phyloP scores from a whole-genome alignment of 345 rosid species.

The Sonneratia alba region DNA sequence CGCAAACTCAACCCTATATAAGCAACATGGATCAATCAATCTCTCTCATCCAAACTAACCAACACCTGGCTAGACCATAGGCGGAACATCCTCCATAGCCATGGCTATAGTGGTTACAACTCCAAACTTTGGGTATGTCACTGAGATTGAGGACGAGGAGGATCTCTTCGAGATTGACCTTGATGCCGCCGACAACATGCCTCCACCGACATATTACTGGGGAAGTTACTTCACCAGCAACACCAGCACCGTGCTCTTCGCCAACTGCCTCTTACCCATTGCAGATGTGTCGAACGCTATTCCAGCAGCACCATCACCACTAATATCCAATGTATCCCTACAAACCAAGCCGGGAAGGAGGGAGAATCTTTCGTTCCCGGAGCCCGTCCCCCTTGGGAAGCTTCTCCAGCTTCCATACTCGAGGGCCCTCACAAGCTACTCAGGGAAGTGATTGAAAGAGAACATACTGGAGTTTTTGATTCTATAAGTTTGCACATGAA shows the following conservation, averaged over 20 bases:
- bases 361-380: background rate
- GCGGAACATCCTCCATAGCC: background rate
- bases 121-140: background rate
- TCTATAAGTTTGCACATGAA: no score
- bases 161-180: no score
- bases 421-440: background rate
- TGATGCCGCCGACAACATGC: no score
- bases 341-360: background rate
- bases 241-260: no score
- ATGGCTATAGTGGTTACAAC: background rate
- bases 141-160: background rate
- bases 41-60: background rate
- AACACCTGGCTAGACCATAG: no score
- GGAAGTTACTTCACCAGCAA: no score
- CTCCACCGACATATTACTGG: no score
- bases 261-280: no score
- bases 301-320: no score
- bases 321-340: no score
- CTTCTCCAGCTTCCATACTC: slow-evolving; percentile 10
- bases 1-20: background rate
- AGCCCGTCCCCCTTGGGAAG: slow-evolving; percentile 11
- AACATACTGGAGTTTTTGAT: no score
- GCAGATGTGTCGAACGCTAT: no score
- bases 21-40: background rate
- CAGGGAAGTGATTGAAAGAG: background rate